Conservation (phyloP, 192 early-diverging fungal genomes). For the Backusella morwellensis region DNA sequence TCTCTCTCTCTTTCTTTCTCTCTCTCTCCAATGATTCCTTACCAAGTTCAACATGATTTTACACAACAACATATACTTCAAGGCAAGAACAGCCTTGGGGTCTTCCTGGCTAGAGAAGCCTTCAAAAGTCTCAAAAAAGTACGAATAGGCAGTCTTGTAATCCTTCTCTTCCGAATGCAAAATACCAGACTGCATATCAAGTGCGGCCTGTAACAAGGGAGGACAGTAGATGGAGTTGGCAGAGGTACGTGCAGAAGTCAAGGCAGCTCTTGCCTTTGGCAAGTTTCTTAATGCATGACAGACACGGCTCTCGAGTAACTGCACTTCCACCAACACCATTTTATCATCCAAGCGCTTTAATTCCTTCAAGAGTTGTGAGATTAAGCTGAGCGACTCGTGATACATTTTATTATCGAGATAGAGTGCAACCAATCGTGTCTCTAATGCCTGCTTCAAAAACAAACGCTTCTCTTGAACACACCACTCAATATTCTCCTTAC, state of each 20-base stretch:
- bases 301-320: constrained; percentile 91
- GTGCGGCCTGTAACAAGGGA: constrained; percentile 90
- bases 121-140: constrained; percentile 99
- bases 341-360: constrained; percentile 99
- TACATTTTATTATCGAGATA: constrained; percentile 95
- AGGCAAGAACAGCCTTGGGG: constrained; percentile 78
- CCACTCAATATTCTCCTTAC: constrained; percentile 96
- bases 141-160: constrained; percentile 98
- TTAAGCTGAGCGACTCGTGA: constrained; percentile 83
- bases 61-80: constrained; percentile 99
- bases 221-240: constrained; percentile 99
- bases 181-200: constrained; percentile 98
- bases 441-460: constrained; percentile 92
- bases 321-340: constrained; percentile 96
- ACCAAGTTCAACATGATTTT: constrained; percentile 98
- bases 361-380: constrained; percentile 84
- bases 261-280: constrained; percentile 92
- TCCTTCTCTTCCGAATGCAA: constrained; percentile 99
- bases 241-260: constrained; percentile 93
- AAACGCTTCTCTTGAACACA: constrained; percentile 88
- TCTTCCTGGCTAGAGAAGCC: constrained; percentile 90
- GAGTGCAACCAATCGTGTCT: constrained; percentile 88
- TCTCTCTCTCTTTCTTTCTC: neutral
- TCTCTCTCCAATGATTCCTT: constrained; percentile 15
- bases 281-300: constrained; percentile 92